phyloP scores from a whole-genome alignment of 331 rosid species.

The Pyrus hybrid region DNA sequence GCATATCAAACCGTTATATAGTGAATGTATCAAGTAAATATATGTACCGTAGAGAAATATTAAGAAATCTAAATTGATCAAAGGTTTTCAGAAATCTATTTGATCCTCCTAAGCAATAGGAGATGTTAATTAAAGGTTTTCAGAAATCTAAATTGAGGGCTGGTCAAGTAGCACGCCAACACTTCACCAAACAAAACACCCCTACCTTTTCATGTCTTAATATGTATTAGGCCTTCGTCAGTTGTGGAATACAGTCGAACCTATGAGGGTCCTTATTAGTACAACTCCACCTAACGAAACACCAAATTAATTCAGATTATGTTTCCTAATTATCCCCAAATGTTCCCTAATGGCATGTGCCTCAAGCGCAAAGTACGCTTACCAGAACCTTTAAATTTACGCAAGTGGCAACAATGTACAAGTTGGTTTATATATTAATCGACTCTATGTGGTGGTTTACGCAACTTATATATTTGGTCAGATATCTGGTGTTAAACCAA shows the following conservation, averaged over 20 bases:
- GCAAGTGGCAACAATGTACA: slow-evolving; percentile 19
- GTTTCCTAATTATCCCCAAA: slow-evolving; percentile 1
- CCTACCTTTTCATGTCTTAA: slow-evolving; percentile 6
- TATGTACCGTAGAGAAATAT: no score
- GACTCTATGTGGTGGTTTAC: slow-evolving; percentile 3
- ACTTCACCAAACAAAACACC: neutral
- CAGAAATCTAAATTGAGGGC: neutral
- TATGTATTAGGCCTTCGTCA: slow-evolving; percentile 7
- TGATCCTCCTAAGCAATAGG: neutral
- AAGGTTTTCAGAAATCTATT: neutral
- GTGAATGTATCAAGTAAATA: no score
- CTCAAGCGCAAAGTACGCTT: slow-evolving; percentile 41
- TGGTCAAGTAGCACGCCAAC: slow-evolving; percentile 9
- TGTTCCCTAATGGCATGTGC: slow-evolving; percentile 43
- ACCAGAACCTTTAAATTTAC: slow-evolving; percentile 19
- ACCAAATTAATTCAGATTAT: slow-evolving; percentile 10
- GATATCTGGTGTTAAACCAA: slow-evolving; percentile 4
- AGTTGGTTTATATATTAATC: slow-evolving; percentile 8
- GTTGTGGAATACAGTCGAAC: neutral
- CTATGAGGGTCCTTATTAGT: neutral
- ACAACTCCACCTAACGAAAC: slow-evolving; percentile 34
- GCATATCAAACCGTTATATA: no score
- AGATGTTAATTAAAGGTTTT: neutral
- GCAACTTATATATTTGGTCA: slow-evolving; percentile 7
- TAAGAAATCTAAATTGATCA: neutral